Evolutionary conservation across 768 basidiomycete species (phyloP), one percentile per base, ranked within the genome.

Genomic region (Mycena amicta): DNA sequence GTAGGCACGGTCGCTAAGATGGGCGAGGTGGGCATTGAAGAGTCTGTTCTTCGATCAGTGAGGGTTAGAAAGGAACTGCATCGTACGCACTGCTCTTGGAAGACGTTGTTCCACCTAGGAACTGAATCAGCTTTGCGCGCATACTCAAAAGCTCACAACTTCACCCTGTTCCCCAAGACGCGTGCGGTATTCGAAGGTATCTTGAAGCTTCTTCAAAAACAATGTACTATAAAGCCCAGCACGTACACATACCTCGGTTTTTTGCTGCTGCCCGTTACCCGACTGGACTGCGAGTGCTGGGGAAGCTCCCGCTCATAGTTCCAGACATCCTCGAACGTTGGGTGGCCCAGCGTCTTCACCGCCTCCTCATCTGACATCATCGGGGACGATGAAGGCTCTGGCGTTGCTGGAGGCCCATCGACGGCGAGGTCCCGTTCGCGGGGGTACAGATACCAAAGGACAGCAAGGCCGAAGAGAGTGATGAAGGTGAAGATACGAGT

Each of bases 31-130:
- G 13, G 49, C 28, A 23, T 50, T 50, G 49, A 50, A 23, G 8
- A 50, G 49, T 27, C 49, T 50, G 27, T 50, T 6, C 4, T 6
- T 50, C 26, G 20, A n/a, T n/a, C n/a, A n/a, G n/a, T n/a, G n/a
- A n/a, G n/a, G n/a, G n/a, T n/a, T n/a, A n/a, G n/a, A n/a, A n/a
- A n/a, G n/a, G n/a, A n/a, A n/a, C n/a, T n/a, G n/a, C n/a, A 5
- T 26, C 8, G 49, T 8, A 50, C 49, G 49, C 11, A 50, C 49
- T 50, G 49, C 20, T 50, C 49, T 20, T 50, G 49, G 49, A 50
- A 30, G 27, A 50, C 25, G 20, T 50, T 50, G 20, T 50, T 50
- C 49, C 49, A 50, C 5, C 49, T 50, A 50, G 13, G 8, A 8
- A 8, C 8, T 45, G 5, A n/a, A 23, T 45, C 13, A 45, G 43